Evolutionary conservation across 2,329 filamentous ascomycete species (phyloP).

Genomic region (Cladosporium sp.): DNA sequence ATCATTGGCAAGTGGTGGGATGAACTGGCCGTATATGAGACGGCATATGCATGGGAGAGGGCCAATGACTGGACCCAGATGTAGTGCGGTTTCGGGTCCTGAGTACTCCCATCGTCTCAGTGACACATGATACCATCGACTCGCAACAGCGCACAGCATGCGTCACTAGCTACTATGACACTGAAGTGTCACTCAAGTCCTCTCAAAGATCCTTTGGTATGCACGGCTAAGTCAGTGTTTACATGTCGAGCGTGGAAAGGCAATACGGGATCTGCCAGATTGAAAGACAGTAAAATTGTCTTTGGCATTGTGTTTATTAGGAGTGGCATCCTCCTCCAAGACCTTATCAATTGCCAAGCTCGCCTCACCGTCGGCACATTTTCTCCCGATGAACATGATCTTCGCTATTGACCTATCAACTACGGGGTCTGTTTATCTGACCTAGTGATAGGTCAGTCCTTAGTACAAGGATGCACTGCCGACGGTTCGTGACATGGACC

Average conservation of each 20-base stretch:
- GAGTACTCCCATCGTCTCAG: conserved; percentile 40
- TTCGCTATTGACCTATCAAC: neutral
- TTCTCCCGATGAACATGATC: neutral
- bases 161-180: neutral
- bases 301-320: neutral
- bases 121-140: neutral
- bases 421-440: neutral
- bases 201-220: neutral
- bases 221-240: neutral
- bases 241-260: neutral
- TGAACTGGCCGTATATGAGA: conserved; percentile 49
- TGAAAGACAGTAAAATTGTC: neutral
- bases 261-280: neutral
- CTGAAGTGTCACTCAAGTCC: neutral
- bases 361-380: neutral
- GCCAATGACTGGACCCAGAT: conserved; percentile 47
- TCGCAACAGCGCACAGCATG: neutral
- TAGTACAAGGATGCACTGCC: neutral
- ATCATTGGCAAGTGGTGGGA: conserved; percentile 47
- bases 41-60: conserved; percentile 51
- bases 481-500: neutral
- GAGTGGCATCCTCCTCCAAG: neutral
- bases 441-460: neutral
- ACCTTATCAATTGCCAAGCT: neutral
- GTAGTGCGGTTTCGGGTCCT: conserved; percentile 13